These are phyloP conservation scores for Lasiosphaeria ovina DNA, from an alignment of 495 filamentous ascomycete species.

Conservation along the genomic window DNA sequence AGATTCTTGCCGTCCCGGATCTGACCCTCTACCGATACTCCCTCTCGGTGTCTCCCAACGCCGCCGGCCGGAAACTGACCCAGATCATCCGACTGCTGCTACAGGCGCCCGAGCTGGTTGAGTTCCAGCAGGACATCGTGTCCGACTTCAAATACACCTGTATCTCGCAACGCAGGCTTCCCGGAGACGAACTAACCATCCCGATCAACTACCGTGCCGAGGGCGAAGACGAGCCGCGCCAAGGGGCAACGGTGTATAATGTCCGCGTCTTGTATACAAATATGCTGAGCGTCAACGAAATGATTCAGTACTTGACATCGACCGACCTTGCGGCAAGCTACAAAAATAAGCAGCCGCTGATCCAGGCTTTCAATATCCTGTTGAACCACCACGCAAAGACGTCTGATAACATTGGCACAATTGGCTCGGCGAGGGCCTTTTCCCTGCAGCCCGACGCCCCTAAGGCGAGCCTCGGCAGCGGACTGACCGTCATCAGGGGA, in stretches of 20 bases:
- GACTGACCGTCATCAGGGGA: conserved; percentile 3
- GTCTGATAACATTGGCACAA: too few species aligned
- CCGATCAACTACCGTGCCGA: too few species aligned
- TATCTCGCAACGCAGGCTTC: too few species aligned
- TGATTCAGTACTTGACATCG: background rate
- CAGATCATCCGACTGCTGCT: background rate
- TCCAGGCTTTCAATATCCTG: conserved; percentile 6
- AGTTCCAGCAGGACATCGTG: too few species aligned
- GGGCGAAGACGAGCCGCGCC: too few species aligned
- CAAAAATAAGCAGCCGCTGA: background rate
- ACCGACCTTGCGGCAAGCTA: background rate
- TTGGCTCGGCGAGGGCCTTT: too few species aligned
- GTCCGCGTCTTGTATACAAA: too few species aligned
- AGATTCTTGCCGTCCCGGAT: background rate
- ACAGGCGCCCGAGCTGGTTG: background rate
- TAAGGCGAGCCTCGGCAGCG: background rate
- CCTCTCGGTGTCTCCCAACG: background rate
- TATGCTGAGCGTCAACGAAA: background rate
- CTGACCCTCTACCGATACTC: background rate
- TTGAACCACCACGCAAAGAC: background rate
- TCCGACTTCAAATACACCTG: too few species aligned
- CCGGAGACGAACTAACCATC: too few species aligned
- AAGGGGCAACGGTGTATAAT: too few species aligned
- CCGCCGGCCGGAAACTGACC: too few species aligned
- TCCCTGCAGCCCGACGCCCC: background rate